A percentile compares a stretch with the other conserved stretches of the same genome.
These are phyloP conservation scores for Citrullus colocynthis DNA, from an alignment of 306 rosid species.

Conservation along the genomic window DNA sequence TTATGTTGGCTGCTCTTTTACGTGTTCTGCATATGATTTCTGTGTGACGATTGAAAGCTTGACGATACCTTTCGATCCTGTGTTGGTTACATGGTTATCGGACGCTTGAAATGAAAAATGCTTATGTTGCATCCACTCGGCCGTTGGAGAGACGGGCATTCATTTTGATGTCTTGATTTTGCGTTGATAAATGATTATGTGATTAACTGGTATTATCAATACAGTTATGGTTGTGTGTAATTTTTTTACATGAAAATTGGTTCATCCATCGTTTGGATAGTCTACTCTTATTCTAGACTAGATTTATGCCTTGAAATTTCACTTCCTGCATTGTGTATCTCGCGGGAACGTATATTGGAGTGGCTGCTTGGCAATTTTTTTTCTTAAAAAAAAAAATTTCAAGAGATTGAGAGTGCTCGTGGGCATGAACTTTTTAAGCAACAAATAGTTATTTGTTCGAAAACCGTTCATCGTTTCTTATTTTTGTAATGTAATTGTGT, in stretches of 20 bases:
- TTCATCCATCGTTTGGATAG: neutral
- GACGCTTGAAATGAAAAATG: neutral
- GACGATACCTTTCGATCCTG: neutral
- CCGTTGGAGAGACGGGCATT: neutral
- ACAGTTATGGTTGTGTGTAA: neutral
- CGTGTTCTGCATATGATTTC: neutral
- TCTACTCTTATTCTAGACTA: neutral
- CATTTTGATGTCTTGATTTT: neutral
- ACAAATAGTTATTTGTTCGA: neutral
- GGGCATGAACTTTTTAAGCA: neutral
- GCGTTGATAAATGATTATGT: neutral
- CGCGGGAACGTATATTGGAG: neutral
- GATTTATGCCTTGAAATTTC: neutral
- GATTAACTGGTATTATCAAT: neutral
- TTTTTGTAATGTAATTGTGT: neutral
- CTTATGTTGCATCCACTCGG: neutral
- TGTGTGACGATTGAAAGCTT: neutral
- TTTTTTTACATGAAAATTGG: neutral
- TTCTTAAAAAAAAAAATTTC: neutral
- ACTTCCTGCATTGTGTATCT: neutral
- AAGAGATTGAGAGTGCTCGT: neutral
- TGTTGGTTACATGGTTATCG: neutral
- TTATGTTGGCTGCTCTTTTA: neutral
- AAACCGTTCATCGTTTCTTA: conserved; percentile 1
- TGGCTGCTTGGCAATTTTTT: neutral